Evolutionary conservation across 2,329 filamentous ascomycete species (phyloP), one percentile per base, ranked within the genome.

Genomic region (Pseudopyrenochaeta lycopersici): DNA sequence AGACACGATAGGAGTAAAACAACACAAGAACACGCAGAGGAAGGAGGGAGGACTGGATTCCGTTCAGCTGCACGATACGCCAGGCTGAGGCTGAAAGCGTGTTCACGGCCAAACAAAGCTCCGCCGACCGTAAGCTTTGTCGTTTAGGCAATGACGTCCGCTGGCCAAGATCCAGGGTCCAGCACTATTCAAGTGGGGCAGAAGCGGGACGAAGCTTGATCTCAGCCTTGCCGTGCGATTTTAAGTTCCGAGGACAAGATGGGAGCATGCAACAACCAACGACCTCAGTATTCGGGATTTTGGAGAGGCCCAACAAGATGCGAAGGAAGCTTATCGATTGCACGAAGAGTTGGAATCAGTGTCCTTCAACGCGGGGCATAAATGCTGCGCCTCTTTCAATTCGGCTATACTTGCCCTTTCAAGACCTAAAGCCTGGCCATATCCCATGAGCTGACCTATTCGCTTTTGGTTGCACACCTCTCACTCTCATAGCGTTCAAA

Each of bases 61-160:
- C 31, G 18, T 15, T 44, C 40, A 39, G 40, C 48, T n/a, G 11
- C 30, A 17, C 21, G 40, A 4, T 18, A n/a, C n/a, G n/a, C 23
- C 23, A 27, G 23, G 23, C 23, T 42, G 27, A 52, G 48, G 49
- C 42, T 39, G 48, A 49, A 32, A 36, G n/a, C 17, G 45, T 27
- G 23, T 27, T 27, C 17, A 46, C 53, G 53, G 58, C 45, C 49
- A 51, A 54, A 56, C 42, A 56, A 59, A 56, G 27, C 35, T 32
- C 52, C 58, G 56, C 35, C 39, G 52, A 49, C 48, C 43, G 56
- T 64, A 56, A 60, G 58, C 59, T 9, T n/a, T 52, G 44, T 57
- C 36, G 56, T 33, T 50, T 48, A 41, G 44, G 38, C n/a, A 38
- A 50, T 60, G 63, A 60, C 54, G 58, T 63, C 38, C 33, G 17